Conservation (phyloP, 768 basidiomycete genomes). For the Hericium rajendrae region DNA sequence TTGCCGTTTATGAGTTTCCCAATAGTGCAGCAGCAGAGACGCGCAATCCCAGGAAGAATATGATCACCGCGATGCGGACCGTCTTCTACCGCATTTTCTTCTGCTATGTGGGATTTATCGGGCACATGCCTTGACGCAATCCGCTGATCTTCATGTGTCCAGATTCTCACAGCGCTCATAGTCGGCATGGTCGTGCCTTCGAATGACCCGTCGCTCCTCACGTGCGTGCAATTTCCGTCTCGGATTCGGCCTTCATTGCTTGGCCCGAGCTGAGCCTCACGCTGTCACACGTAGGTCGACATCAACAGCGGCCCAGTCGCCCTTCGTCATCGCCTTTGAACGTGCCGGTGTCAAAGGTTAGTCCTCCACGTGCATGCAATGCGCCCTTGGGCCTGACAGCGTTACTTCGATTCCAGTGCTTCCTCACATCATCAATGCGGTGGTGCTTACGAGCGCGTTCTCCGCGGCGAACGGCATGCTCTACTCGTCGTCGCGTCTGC, state of each 20-base stretch:
- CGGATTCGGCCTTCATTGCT: too few relatives aligned
- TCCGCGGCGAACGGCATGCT: slow-evolving; percentile 14
- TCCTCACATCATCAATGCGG: slow-evolving; percentile 12
- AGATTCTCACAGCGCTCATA: slow-evolving; percentile 11
- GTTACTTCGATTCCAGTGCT: slow-evolving; percentile 2
- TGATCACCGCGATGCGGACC: slow-evolving; percentile 10
- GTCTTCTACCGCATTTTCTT: slow-evolving; percentile 12
- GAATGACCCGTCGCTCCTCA: slow-evolving; percentile 12
- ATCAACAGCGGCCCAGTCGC: slow-evolving; percentile 11
- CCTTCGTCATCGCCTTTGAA: slow-evolving; percentile 12
- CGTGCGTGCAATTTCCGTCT: slow-evolving; percentile 1
- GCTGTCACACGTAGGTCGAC: slow-evolving; percentile 2
- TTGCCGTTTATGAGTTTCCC: background rate
- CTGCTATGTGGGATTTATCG: slow-evolving; percentile 7
- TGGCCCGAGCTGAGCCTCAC: background rate
- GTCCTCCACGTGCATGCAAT: background rate
- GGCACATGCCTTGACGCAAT: background rate
- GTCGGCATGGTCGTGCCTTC: slow-evolving; percentile 14
- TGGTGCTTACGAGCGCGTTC: slow-evolving; percentile 11
- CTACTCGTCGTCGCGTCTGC: slow-evolving; percentile 9
- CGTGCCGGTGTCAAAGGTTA: slow-evolving; percentile 12
- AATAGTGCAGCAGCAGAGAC: slow-evolving; percentile 12
- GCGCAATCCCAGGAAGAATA: slow-evolving; percentile 11
- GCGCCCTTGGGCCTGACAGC: background rate
- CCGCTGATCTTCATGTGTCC: background rate